Evolutionary conservation across 345 rosid species (phyloP).

Genomic region (Linum usitatissimum): DNA sequence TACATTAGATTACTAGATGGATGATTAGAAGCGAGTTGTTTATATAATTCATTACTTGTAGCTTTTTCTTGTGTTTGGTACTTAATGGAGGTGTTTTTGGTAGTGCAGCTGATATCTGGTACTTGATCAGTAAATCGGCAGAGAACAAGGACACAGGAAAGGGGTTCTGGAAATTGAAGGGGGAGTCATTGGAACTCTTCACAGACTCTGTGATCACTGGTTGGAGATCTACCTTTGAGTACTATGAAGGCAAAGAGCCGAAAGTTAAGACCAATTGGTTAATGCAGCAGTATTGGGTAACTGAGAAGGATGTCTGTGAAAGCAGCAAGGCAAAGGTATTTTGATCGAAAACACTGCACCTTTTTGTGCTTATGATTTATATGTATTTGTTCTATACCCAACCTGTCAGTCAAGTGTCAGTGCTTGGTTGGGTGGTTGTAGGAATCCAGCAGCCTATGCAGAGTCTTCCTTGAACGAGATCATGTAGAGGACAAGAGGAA

Average conservation of each 20-base stretch:
- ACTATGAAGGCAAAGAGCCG: slow-evolving; percentile 25
- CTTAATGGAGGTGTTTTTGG: neutral
- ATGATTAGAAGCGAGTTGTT: neutral
- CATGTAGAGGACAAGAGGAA: slow-evolving; percentile 4
- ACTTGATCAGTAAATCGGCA: slow-evolving; percentile 16
- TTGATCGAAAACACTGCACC: neutral
- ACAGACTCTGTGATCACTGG: slow-evolving; percentile 28
- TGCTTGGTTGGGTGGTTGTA: slow-evolving; percentile 27
- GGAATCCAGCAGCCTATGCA: slow-evolving; percentile 28
- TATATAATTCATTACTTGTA: neutral
- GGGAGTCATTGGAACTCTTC: slow-evolving; percentile 26
- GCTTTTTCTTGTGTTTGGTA: neutral
- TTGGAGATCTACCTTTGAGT: slow-evolving; percentile 35
- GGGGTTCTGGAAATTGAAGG: slow-evolving; percentile 37
- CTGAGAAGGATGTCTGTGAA: slow-evolving; percentile 17
- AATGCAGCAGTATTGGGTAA: slow-evolving; percentile 32
- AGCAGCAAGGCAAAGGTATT: slow-evolving; percentile 27
- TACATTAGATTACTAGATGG: neutral
- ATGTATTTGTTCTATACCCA: slow-evolving; percentile 11
- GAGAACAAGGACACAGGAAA: slow-evolving; percentile 10
- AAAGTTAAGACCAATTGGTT: slow-evolving; percentile 29
- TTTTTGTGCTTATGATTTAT: neutral
- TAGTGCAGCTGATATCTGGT: slow-evolving; percentile 30
- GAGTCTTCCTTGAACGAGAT: slow-evolving; percentile 19
- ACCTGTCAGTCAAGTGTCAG: slow-evolving; percentile 13